Evolutionary conservation across 305 asterid genomes (phyloP).

Genomic region (Rubia occidens): DNA sequence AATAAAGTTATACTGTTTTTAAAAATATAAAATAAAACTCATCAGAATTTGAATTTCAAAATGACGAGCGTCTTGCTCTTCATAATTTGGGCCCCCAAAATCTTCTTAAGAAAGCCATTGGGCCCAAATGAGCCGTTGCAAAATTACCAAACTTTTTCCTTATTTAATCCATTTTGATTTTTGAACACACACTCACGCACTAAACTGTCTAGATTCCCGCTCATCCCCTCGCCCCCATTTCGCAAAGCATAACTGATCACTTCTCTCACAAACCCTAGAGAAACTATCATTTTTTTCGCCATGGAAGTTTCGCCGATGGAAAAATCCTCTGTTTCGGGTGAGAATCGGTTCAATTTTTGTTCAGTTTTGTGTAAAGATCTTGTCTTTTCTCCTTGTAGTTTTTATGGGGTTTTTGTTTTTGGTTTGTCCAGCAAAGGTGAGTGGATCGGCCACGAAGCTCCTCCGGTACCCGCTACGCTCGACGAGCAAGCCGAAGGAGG

Average conservation of each 20-base stretch:
- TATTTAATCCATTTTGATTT: conserved; percentile 9
- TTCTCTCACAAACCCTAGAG: neutral
- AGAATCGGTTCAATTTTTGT: neutral
- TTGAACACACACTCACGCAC: conserved; percentile 10
- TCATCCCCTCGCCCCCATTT: conserved; percentile 6
- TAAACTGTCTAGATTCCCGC: conserved; percentile 16
- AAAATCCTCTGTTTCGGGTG: conserved; percentile 58
- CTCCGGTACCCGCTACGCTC: conserved; percentile 88
- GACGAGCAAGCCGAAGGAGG: conserved; percentile 46
- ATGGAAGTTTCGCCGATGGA: conserved; percentile 60
- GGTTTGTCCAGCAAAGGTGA: conserved; percentile 22
- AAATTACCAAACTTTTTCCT: neutral
- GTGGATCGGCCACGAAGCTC: conserved; percentile 52
- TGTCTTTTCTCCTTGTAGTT: neutral
- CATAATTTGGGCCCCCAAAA: conserved; percentile 1
- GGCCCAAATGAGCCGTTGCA: conserved; percentile 11
- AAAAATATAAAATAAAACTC: too few relatives aligned
- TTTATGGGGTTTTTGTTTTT: conserved; percentile 1
- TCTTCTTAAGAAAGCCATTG: neutral
- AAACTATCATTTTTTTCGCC: neutral
- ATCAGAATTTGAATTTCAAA: conserved; percentile 11
- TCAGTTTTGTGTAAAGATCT: neutral
- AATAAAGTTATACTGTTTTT: too few relatives aligned
- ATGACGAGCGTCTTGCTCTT: conserved; percentile 10
- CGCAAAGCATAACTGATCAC: neutral